These are phyloP conservation scores for Umbelopsis isabellina DNA, from an alignment of 192 early-diverging fungal species.

Conservation along the genomic window DNA sequence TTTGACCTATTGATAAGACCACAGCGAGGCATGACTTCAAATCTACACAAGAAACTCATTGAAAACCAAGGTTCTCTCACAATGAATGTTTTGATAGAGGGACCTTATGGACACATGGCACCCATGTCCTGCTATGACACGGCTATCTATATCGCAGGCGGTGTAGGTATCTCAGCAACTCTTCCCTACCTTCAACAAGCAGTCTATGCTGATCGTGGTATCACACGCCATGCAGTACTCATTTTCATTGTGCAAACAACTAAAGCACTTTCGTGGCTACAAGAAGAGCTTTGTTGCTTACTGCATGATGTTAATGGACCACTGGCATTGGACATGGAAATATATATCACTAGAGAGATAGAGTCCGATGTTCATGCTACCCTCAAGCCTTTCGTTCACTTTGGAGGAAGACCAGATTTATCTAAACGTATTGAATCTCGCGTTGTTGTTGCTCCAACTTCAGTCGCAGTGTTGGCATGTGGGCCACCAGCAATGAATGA, in stretches of 20 bases:
- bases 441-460: neutral
- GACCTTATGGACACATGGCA: slow-evolving; percentile 21
- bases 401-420: neutral
- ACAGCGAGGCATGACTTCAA: slow-evolving; percentile 15
- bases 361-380: neutral
- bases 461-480: slow-evolving; percentile 21
- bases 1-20: slow-evolving; percentile 24
- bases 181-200: slow-evolving; percentile 20
- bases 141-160: slow-evolving; percentile 17
- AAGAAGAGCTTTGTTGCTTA: neutral
- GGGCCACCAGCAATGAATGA: slow-evolving; percentile 22
- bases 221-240: slow-evolving; percentile 12
- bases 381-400: neutral
- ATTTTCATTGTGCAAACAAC: slow-evolving; percentile 6
- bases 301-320: neutral
- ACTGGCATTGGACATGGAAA: neutral
- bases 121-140: slow-evolving; percentile 21
- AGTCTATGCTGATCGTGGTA: neutral
- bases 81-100: slow-evolving; percentile 16
- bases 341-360: slow-evolving; percentile 5
- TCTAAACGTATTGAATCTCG: neutral
- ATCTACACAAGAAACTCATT: slow-evolving; percentile 11
- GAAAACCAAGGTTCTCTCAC: neutral
- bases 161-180: slow-evolving; percentile 17
- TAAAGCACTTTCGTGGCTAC: neutral